Conservation (phyloP, 2,329 filamentous ascomycete genomes). For the Colletotrichum sp. region DNA sequence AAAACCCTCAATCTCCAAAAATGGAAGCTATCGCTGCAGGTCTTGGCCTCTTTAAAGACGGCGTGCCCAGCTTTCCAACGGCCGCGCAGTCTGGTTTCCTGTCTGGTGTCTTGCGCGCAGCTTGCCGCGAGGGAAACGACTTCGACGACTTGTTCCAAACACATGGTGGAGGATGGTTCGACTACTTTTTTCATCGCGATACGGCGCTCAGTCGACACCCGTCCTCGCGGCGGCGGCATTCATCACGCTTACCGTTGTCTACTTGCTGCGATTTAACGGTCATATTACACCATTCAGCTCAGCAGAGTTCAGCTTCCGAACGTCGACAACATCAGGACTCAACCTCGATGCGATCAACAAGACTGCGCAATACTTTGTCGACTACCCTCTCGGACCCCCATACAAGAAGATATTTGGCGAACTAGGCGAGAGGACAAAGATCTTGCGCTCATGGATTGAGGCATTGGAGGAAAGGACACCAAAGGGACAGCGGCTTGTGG, state of each 20-base stretch:
- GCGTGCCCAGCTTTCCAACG: not conserved
- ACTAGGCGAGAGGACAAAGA: constrained; percentile 31
- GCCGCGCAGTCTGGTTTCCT: no score
- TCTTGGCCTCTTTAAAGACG: not conserved
- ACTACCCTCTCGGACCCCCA: constrained; percentile 31
- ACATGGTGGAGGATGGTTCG: constrained; percentile 5
- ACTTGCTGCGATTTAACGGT: constrained; percentile 1
- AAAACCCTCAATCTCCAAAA: not conserved
- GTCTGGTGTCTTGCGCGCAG: not conserved
- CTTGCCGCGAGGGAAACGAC: not conserved
- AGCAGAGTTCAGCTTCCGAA: not conserved
- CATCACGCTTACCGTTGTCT: not conserved
- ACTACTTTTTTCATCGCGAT: not conserved
- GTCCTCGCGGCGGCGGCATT: not conserved
- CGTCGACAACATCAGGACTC: not conserved
- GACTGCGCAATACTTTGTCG: constrained; percentile 25
- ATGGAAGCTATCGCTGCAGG: not conserved
- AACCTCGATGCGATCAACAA: constrained; percentile 18
- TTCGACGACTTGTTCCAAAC: not conserved
- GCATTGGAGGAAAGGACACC: constrained; percentile 1
- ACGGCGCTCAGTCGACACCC: not conserved
- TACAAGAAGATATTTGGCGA: constrained; percentile 37
- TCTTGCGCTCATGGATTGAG: constrained; percentile 26
- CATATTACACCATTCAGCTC: constrained; percentile 2
- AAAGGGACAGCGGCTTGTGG: not conserved